Conservation (phyloP, 805 yeast species). For the Metschnikowia aberdeeniae region DNA sequence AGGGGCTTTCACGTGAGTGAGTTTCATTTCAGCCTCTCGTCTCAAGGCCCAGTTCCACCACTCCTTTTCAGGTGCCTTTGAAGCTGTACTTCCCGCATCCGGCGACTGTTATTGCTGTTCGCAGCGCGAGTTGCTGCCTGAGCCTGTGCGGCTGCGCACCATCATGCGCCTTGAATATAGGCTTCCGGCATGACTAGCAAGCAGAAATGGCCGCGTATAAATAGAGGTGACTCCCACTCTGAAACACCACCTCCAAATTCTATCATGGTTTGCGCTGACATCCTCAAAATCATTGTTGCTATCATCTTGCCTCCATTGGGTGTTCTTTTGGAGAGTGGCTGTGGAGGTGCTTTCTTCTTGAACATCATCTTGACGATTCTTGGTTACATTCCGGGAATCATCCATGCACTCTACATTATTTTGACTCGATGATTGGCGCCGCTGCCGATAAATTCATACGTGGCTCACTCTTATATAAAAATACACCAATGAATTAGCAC, state of each 20-base stretch:
- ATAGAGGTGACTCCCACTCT: background rate
- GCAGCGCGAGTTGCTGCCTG: background rate
- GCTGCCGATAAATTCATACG: background rate
- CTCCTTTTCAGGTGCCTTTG: background rate
- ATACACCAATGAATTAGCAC: background rate
- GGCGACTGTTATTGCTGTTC: too few relatives aligned
- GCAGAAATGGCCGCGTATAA: background rate
- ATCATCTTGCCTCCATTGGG: conserved; percentile 58
- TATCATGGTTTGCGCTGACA: conserved; percentile 45
- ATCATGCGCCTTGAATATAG: too few relatives aligned
- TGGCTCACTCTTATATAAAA: background rate
- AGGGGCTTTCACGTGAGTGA: too few relatives aligned
- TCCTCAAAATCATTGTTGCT: conserved; percentile 49
- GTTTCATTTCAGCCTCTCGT: too few relatives aligned
- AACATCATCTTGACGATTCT: conserved; percentile 64
- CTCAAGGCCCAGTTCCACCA: too few relatives aligned
- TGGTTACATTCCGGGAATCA: conserved; percentile 73
- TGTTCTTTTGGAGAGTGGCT: conserved; percentile 58
- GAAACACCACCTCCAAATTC: too few relatives aligned
- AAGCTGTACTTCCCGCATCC: background rate
- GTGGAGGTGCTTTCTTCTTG: conserved; percentile 38
- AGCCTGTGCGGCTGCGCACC: background rate
- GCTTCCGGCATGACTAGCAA: conserved; percentile 3
- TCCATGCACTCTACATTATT: conserved; percentile 61
- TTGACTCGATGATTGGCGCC: conserved; percentile 18